Base-by-base conservation (phyloP, 305 asterid species). In the Fraxinus latifolia region DNA sequence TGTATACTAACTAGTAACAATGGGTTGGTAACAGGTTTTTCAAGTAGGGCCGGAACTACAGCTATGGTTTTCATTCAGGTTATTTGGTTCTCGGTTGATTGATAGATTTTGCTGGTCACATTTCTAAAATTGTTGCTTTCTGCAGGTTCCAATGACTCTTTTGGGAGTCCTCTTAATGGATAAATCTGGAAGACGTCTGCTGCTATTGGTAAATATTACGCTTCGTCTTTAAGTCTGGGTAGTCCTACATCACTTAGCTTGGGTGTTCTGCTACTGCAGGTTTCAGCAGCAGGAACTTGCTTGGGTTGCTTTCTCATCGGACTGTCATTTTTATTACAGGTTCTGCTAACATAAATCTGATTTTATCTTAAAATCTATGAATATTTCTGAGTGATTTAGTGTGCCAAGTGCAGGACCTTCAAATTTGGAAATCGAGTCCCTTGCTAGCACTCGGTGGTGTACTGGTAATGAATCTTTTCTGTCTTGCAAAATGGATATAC, bases 311-410 rank as follows among this genome's bases (percentile, higher is more conserved):
- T 92, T 31, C 83, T 90, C 47, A 87, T 90, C 5, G 98, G 97
- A 77, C 80, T 89, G 34, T 92, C 98, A 36, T 95, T 84, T 90
- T 86, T 92, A 39, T 87, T 95, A 85, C 97, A 95, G 99, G 99
- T 94, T 82, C 74, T 65, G 82, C 74, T 80, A 29, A 74, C 27
- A 9, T 25, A 19, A 39, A 29, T 34, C 23, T 68, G 58, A 60
- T 81, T 79, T 81, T 5, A 60, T 27, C 80, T 39, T 4, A 21
- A 36, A 44, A 39, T 14, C 32, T 55, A 9, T 75, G 58, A 23
- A 62, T 67, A 37, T 37, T 44, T 67, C 36, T 87, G 34, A 82
- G 60, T 73, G 58, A 62, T 75, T 71, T 53, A 31, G 53, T 25
- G 65, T 81, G 62, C 74, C 72, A 9, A 50, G 58, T 86, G 82